These are phyloP conservation scores for Guyanaporus albipodus DNA, from an alignment of 768 basidiomycete species.

Conservation along the genomic window DNA sequence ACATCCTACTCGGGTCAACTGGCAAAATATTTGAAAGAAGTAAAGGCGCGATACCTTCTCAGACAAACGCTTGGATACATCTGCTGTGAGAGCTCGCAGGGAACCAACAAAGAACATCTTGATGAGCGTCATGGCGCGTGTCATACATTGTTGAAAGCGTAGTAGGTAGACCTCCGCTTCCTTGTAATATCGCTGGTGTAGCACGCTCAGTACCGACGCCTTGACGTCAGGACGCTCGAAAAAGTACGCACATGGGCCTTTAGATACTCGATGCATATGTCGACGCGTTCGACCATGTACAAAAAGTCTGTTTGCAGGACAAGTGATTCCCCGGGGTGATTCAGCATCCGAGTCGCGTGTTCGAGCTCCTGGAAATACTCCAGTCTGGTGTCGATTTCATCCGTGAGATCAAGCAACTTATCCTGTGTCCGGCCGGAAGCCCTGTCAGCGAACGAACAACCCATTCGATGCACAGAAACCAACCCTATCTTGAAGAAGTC, in stretches of 20 bases:
- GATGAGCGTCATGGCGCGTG: conserved; percentile 95
- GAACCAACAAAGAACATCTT: conserved; percentile 95
- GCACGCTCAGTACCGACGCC: not conserved
- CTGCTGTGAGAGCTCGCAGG: conserved; percentile 70
- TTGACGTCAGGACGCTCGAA: not conserved
- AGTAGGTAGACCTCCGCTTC: conserved; percentile 95
- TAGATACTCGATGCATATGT: conserved; percentile 90
- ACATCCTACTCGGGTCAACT: conserved; percentile 49
- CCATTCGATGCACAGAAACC: conserved; percentile 24
- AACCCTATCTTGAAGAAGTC: conserved; percentile 85
- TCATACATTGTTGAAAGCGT: conserved; percentile 97
- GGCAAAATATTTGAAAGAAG: not conserved
- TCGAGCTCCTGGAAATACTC: conserved; percentile 97
- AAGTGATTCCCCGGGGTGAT: conserved; percentile 88
- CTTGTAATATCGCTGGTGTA: conserved; percentile 72
- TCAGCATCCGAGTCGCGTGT: conserved; percentile 87
- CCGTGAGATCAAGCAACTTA: conserved; percentile 67
- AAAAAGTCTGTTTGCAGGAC: conserved; percentile 90
- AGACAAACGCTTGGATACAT: conserved; percentile 68
- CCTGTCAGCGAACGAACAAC: not conserved
- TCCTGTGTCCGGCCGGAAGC: conserved; percentile 63
- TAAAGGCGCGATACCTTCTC: conserved; percentile 61
- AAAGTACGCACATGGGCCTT: conserved; percentile 67
- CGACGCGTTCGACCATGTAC: conserved; percentile 94
- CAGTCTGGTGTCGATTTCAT: conserved; percentile 75